Evolutionary conservation across 495 filamentous ascomycete genomes (phyloP).

Genomic region (Parathielavia appendiculata): DNA sequence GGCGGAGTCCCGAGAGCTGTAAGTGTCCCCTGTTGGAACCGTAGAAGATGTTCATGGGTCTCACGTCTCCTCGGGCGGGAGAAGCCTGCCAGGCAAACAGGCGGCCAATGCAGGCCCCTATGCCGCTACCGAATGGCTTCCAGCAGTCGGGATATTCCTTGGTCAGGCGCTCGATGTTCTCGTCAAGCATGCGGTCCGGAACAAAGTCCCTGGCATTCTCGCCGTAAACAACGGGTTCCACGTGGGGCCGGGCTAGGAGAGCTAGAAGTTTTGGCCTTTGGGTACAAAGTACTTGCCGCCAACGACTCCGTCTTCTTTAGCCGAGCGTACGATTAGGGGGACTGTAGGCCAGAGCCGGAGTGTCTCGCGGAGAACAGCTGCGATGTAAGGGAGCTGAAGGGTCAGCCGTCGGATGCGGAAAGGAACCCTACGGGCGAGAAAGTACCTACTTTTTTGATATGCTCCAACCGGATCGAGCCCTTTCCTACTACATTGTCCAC

Average conservation of each 20-base stretch:
- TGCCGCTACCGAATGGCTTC: conserved; percentile 58
- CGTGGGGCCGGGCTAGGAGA: conserved; percentile 51
- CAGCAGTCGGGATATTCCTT: conserved; percentile 45
- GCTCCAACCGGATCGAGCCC: conserved; percentile 58
- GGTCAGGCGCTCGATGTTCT: conserved; percentile 52
- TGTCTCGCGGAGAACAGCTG: conserved; percentile 66
- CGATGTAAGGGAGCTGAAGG: conserved; percentile 35
- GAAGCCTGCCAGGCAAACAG: conserved; percentile 57
- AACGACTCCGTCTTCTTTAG: conserved; percentile 45
- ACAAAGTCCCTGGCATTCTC: conserved; percentile 51
- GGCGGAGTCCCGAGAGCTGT: conserved; percentile 51
- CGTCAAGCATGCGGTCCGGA: conserved; percentile 63
- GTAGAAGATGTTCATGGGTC: conserved; percentile 59
- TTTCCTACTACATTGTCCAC: conserved; percentile 59
- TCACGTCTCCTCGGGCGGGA: conserved; percentile 18
- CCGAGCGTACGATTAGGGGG: conserved; percentile 45
- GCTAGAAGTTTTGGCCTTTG: conserved; percentile 46
- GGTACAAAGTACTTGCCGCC: conserved; percentile 64
- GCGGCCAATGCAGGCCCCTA: conserved; percentile 47
- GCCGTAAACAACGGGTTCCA: conserved; percentile 49
- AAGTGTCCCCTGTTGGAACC: conserved; percentile 70
- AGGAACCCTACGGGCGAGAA: not conserved
- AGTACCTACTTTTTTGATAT: conserved; percentile 54
- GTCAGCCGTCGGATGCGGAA: not conserved
- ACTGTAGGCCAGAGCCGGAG: conserved; percentile 63